Conservation (phyloP, 805 yeast species). For the Clavispora phyllophila region DNA sequence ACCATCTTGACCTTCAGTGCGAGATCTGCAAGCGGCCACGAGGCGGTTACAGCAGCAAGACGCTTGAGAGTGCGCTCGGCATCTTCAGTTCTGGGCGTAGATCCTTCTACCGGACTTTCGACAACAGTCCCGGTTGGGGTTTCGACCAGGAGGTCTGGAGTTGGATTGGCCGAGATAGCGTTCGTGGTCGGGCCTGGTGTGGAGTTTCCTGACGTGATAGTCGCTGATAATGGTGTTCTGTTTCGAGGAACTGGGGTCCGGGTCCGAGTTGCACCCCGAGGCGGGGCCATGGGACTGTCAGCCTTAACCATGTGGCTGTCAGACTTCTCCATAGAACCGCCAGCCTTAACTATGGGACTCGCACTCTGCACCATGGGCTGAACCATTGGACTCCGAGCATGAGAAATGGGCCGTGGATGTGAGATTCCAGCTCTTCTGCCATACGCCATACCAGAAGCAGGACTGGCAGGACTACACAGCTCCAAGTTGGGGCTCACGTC, state of each 20-base stretch:
- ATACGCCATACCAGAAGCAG: not conserved
- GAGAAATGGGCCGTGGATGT: not conserved
- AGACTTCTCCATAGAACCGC: no score
- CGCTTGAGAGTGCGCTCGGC: constrained; percentile 8
- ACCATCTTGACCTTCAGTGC: constrained; percentile 10
- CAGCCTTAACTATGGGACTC: not conserved
- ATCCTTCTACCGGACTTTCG: not conserved
- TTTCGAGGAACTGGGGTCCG: not conserved
- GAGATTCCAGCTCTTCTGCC: not conserved
- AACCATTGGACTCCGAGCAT: not conserved
- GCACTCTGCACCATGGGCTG: not conserved
- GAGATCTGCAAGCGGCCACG: constrained; percentile 7
- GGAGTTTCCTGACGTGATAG: not conserved
- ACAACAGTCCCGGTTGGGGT: not conserved
- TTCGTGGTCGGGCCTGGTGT: not conserved
- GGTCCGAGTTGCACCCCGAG: not conserved
- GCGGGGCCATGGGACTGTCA: not conserved
- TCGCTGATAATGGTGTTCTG: not conserved
- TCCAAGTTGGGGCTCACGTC: not conserved
- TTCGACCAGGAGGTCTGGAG: not conserved
- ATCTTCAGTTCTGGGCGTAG: constrained; percentile 1
- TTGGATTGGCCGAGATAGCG: not conserved
- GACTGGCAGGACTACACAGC: not conserved
- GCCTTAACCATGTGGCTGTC: no score
- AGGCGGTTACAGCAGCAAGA: constrained; percentile 3